phyloP scores from a whole-genome alignment of 2,329 filamentous ascomycete genomes.

The Trichoderma cornu-damae region DNA sequence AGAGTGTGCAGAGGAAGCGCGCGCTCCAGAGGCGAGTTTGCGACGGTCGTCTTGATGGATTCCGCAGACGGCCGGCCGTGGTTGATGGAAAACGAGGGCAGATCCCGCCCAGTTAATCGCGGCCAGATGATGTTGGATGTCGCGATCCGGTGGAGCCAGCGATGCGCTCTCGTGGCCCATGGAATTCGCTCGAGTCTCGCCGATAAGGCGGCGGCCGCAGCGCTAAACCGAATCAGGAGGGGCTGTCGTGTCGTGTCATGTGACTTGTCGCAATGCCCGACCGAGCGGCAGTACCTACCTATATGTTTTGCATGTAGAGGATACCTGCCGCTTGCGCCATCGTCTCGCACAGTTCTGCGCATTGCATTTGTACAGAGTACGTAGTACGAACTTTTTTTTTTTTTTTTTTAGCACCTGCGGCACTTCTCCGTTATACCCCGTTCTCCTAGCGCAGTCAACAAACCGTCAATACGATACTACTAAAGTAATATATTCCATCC shows the following conservation, averaged over 20 bases:
- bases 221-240: not conserved
- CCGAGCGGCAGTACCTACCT: no score
- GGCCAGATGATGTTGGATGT: constrained; percentile 20
- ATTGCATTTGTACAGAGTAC: no score
- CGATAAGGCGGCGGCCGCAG: not conserved
- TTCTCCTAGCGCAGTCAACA: no score
- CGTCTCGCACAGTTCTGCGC: not conserved
- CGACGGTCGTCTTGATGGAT: constrained; percentile 32
- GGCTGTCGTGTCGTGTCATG: not conserved
- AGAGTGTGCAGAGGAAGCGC: constrained; percentile 21
- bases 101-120: constrained; percentile 13
- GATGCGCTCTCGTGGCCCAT: constrained; percentile 9
- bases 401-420: no score
- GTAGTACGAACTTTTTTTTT: no score
- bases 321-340: not conserved
- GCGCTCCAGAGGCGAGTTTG: constrained; percentile 17
- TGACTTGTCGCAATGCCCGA: not conserved
- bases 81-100: constrained; percentile 21
- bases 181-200: constrained; percentile 12
- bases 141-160: constrained; percentile 19
- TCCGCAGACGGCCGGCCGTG: constrained; percentile 13
- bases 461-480: no score
- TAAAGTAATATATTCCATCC: no score
- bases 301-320: not conserved
- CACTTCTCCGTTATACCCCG: no score